Evolutionary conservation across 441 rosid genomes (phyloP).

Genomic region (Lepidium campestre): DNA sequence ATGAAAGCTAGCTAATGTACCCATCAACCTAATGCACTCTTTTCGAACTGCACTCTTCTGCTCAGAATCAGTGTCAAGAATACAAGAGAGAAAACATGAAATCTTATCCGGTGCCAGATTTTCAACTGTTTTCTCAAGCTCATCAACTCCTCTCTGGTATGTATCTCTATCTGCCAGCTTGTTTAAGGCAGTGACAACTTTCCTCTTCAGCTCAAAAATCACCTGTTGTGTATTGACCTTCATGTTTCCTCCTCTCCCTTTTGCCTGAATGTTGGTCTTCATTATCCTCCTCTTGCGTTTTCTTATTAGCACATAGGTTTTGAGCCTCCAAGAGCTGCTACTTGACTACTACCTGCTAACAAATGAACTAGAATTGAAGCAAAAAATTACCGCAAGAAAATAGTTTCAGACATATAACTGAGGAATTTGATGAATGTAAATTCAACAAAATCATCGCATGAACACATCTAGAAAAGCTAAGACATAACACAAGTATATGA

Average conservation of each 20-base stretch:
- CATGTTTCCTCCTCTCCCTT: constrained; percentile 38
- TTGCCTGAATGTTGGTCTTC: constrained; percentile 39
- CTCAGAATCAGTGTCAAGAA: constrained; percentile 69
- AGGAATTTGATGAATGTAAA: background rate
- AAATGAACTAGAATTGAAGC: background rate
- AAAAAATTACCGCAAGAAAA: background rate
- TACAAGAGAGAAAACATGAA: constrained; percentile 65
- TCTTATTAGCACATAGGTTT: background rate
- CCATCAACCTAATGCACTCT: constrained; percentile 70
- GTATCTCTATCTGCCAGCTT: constrained; percentile 92
- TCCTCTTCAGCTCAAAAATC: constrained; percentile 64
- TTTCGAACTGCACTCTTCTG: constrained; percentile 68
- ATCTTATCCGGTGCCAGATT: constrained; percentile 49
- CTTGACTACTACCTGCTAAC: constrained; percentile 2
- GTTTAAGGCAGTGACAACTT: constrained; percentile 64
- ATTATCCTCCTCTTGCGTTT: constrained; percentile 8
- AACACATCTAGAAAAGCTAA: background rate
- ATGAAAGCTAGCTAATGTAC: constrained; percentile 53
- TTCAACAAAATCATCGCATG: background rate
- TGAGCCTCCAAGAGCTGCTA: background rate
- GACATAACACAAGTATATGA: background rate
- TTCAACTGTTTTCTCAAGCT: constrained; percentile 71
- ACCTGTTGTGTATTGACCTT: constrained; percentile 44
- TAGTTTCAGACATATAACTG: background rate
- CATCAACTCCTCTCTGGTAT: constrained; percentile 68